Conservation (phyloP, 2,329 filamentous ascomycete genomes). For the Fusarium chlamydosporum region DNA sequence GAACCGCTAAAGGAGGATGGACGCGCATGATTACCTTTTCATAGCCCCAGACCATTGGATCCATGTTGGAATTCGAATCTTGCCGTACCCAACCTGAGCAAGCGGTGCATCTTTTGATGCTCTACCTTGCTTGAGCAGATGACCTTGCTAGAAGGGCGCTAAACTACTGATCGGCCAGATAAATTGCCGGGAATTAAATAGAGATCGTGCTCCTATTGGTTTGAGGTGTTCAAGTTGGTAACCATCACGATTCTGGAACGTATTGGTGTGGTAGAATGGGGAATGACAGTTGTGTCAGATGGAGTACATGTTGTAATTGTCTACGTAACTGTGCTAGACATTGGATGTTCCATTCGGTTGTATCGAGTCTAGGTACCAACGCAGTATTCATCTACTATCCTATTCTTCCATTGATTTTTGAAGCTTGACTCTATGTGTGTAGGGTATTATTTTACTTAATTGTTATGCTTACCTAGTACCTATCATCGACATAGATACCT, state of each 20-base stretch:
- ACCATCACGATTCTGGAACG: conserved; percentile 33
- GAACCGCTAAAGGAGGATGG: conserved; percentile 11
- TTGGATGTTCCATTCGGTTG: not conserved
- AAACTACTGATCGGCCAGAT: conserved; percentile 36
- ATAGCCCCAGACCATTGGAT: conserved; percentile 21
- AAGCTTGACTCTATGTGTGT: not conserved
- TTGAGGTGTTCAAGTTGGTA: conserved; percentile 20
- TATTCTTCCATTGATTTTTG: no score
- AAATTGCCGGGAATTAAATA: conserved; percentile 43
- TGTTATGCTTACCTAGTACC: no score
- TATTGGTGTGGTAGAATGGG: conserved; percentile 37
- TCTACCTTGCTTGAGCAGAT: conserved; percentile 39
- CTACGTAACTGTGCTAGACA: conserved; percentile 30
- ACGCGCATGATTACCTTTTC: conserved; percentile 21
- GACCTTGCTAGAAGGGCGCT: conserved; percentile 40
- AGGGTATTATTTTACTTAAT: not conserved
- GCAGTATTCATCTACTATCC: no score
- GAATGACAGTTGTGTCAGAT: conserved; percentile 30
- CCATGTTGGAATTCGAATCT: conserved; percentile 21
- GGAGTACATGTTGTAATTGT: conserved; percentile 28
- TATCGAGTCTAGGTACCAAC: not conserved
- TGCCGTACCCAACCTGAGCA: conserved; percentile 16
- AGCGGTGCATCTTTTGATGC: conserved; percentile 20
- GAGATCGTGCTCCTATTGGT: conserved; percentile 35
- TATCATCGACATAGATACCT: no score